Conservation (phyloP, 768 basidiomycete genomes). For the Hypsizygus marmoreus region DNA sequence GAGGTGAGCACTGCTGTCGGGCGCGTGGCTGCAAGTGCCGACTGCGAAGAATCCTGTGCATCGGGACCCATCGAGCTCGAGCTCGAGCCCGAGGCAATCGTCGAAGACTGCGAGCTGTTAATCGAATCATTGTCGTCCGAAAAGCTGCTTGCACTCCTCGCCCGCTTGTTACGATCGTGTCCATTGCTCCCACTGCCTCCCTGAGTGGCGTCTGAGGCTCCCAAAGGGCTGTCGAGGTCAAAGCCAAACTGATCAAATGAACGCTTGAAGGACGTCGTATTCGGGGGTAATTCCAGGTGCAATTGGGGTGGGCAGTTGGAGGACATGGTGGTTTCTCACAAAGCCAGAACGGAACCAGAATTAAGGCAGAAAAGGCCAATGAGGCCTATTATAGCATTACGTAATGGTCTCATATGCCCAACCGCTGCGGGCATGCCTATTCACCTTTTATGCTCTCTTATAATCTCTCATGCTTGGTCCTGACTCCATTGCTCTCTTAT, state of each 20-base stretch:
- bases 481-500: too few species aligned
- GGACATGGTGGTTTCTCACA: slow-evolving; percentile 35
- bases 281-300: slow-evolving; percentile 51
- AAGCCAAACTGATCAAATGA: slow-evolving; percentile 62
- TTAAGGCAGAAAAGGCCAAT: too few species aligned
- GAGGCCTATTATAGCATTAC: not conserved
- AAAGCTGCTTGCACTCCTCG: slow-evolving; percentile 53
- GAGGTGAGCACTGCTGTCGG: slow-evolving; percentile 17
- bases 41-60: slow-evolving; percentile 7
- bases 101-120: slow-evolving; percentile 38
- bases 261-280: slow-evolving; percentile 58
- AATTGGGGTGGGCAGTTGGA: slow-evolving; percentile 52
- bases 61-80: slow-evolving; percentile 17
- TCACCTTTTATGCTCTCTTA: too few species aligned
- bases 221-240: slow-evolving; percentile 50
- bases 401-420: too few species aligned
- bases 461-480: too few species aligned
- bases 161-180: slow-evolving; percentile 58
- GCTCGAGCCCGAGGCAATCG: slow-evolving; percentile 30
- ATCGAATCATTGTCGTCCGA: slow-evolving; percentile 38
- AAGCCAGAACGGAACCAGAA: too few species aligned
- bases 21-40: slow-evolving; percentile 15
- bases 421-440: too few species aligned
- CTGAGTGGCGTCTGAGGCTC: slow-evolving; percentile 20
- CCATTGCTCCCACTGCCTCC: slow-evolving; percentile 35